These are phyloP conservation scores for Fusarium phyllophilum DNA, from an alignment of 2,329 filamentous ascomycete genomes.

Conservation along the genomic window DNA sequence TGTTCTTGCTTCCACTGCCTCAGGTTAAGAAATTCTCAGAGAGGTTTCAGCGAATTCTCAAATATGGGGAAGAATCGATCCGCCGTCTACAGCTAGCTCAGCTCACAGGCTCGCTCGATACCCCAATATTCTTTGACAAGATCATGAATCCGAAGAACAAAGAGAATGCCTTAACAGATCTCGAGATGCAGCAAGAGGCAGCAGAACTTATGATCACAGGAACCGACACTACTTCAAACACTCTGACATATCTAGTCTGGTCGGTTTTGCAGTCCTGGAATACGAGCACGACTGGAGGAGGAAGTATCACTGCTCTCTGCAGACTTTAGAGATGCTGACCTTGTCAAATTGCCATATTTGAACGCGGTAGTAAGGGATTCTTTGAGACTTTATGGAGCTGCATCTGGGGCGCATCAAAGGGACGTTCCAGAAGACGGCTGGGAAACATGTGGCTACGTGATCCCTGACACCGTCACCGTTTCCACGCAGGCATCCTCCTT, in stretches of 20 bases:
- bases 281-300: not conserved
- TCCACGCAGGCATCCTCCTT: constrained; percentile 1
- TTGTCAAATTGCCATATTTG: not conserved
- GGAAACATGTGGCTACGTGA: not conserved
- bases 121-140: not conserved
- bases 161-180: not conserved
- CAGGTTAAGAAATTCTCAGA: not conserved
- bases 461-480: not conserved
- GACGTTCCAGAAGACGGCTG: not conserved
- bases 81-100: not conserved
- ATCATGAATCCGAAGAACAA: not conserved
- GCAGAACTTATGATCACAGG: not conserved
- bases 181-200: not conserved
- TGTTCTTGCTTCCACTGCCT: not conserved
- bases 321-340: not conserved
- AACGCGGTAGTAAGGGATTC: not conserved
- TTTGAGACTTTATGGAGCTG: constrained; percentile 14
- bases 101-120: not conserved
- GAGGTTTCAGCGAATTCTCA: not conserved
- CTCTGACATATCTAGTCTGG: constrained; percentile 2
- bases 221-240: constrained; percentile 1
- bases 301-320: not conserved
- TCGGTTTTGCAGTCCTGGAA: not conserved
- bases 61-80: not conserved
- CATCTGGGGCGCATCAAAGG: not conserved